A percentile compares a stretch with the other conserved stretches of the same genome.
Evolutionary conservation across 2,329 filamentous ascomycete species (phyloP).

Genomic region (Beauveria medogensis): DNA sequence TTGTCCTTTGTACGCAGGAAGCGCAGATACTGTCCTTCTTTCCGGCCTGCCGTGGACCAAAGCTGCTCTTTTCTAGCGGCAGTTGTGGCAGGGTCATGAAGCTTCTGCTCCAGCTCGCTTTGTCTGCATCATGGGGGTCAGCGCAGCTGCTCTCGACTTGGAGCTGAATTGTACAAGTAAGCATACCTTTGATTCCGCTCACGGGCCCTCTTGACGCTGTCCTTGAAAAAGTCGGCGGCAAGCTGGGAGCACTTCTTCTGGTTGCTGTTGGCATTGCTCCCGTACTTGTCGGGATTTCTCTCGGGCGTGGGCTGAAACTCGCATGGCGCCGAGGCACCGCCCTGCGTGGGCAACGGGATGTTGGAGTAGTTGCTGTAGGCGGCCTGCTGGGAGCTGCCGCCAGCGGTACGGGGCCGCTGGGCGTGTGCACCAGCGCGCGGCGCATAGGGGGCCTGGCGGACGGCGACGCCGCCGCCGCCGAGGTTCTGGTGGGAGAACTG

Average conservation of each 20-base stretch:
- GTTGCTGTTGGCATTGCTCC: conserved; percentile 56
- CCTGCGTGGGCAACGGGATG: conserved; percentile 53
- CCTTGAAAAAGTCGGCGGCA: conserved; percentile 92
- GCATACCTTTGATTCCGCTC: conserved; percentile 88
- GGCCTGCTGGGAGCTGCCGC: conserved; percentile 53
- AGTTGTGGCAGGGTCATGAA: conserved; percentile 67
- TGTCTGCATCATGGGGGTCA: conserved; percentile 48
- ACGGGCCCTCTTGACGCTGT: conserved; percentile 91
- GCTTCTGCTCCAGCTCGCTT: conserved; percentile 81
- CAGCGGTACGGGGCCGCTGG: conserved; percentile 78
- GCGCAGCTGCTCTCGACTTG: background rate
- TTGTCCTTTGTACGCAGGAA: conserved; percentile 90
- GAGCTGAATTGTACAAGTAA: background rate
- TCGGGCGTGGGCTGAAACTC: conserved; percentile 75
- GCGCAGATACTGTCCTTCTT: conserved; percentile 86
- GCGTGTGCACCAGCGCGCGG: conserved; percentile 59
- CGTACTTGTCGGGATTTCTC: conserved; percentile 76
- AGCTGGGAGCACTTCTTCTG: conserved; percentile 62
- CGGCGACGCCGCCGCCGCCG: conserved; percentile 64
- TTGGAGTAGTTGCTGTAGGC: conserved; percentile 59
- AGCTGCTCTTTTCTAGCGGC: conserved; percentile 75
- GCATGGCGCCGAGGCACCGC: conserved; percentile 47
- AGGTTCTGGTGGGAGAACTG: conserved; percentile 97
- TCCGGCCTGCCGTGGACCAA: conserved; percentile 74
- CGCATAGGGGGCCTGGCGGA: conserved; percentile 61